These are phyloP conservation scores for Arthrinium phaeospermum DNA, from an alignment of 2,329 filamentous ascomycete genomes.

Conservation along the genomic window DNA sequence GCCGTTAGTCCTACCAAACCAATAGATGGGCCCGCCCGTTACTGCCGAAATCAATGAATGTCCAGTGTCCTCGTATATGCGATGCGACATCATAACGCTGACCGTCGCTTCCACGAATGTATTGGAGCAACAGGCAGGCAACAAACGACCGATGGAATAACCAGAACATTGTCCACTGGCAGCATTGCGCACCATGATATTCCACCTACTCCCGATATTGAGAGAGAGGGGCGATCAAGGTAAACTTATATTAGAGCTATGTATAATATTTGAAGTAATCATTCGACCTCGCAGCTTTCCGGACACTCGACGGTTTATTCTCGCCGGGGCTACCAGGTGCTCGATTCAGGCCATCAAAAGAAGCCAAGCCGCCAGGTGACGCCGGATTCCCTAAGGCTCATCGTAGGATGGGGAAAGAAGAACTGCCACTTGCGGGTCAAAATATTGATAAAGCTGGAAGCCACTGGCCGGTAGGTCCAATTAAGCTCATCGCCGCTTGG, in stretches of 20 bases:
- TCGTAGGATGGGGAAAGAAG: neutral
- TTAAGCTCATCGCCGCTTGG: neutral
- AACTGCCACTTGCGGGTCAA: neutral
- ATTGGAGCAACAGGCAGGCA: neutral
- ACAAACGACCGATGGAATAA: no score
- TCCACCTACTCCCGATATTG: no score
- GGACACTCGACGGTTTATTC: no score
- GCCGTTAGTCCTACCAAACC: slow-evolving; percentile 9
- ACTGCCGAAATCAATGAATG: neutral
- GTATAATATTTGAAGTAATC: no score
- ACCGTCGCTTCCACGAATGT: neutral
- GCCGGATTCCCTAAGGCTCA: neutral
- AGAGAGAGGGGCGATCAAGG: no score
- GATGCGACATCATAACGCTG: slow-evolving; percentile 32
- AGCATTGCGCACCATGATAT: no score
- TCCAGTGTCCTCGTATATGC: slow-evolving; percentile 36
- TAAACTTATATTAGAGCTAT: no score
- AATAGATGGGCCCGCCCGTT: slow-evolving; percentile 19
- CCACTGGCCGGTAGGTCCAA: neutral
- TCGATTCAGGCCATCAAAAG: neutral
- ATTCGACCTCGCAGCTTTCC: no score
- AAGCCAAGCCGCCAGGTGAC: neutral
- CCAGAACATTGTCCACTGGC: no score
- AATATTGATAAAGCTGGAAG: no score
- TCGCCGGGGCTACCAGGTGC: neutral